These are phyloP conservation scores for Micractinium conductrix DNA, from an alignment of 139 green algal species.

Conservation along the genomic window DNA sequence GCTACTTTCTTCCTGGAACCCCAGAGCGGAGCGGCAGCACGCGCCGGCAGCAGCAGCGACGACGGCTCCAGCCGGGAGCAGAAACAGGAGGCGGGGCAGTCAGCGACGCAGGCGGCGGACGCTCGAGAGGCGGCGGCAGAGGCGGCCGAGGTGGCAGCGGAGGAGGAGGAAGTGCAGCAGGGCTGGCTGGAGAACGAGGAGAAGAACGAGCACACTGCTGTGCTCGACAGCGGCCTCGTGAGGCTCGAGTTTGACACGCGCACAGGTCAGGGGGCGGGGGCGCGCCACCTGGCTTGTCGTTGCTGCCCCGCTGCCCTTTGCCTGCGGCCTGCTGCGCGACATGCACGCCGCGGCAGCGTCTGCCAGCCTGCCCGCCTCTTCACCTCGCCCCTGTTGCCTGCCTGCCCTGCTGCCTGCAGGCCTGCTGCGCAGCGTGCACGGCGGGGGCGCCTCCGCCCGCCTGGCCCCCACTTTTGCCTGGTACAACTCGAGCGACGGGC, in stretches of 20 bases:
- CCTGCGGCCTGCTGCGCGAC: too few species aligned
- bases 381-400: not conserved
- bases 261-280: not conserved
- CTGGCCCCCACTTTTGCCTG: slow-evolving; percentile 31
- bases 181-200: not conserved
- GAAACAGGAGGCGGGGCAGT: too few species aligned
- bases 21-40: too few species aligned
- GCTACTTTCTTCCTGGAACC: slow-evolving; percentile 42
- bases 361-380: not conserved
- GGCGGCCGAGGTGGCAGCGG: not conserved
- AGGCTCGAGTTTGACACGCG: slow-evolving; percentile 39
- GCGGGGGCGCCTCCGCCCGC: not conserved
- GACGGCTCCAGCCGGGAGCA: not conserved
- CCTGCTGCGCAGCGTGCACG: slow-evolving; percentile 3
- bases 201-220: not conserved
- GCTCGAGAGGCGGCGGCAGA: not conserved
- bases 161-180: not conserved
- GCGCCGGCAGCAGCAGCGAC: not conserved
- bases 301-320: too few species aligned
- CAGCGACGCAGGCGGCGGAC: too few species aligned
- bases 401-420: not conserved
- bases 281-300: not conserved
- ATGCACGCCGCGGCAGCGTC: too few species aligned
- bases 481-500: slow-evolving; percentile 62
- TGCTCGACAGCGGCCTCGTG: slow-evolving; percentile 36